Conservation (phyloP, 208 protist species). For the Crithidia bombi region DNA sequence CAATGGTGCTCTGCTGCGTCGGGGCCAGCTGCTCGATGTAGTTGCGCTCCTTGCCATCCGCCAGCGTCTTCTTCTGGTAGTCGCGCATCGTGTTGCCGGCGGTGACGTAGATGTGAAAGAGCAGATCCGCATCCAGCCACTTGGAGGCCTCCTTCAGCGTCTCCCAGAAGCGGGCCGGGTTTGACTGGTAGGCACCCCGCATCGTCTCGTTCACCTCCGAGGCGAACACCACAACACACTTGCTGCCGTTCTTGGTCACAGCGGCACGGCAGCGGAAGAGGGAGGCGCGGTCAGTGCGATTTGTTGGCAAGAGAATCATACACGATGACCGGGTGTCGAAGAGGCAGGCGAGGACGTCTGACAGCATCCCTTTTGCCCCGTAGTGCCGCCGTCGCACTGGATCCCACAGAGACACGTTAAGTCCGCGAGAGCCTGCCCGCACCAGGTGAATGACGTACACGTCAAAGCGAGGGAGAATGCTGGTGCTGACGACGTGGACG, state of each 20-base stretch:
- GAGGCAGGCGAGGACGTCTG: constrained; percentile 78
- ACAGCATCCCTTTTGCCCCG: constrained; percentile 82
- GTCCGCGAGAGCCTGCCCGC: constrained; percentile 61
- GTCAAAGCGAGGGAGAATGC: constrained; percentile 59
- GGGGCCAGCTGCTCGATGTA: constrained; percentile 10
- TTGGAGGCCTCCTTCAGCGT: constrained; percentile 50
- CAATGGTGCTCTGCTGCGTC: constrained; percentile 20
- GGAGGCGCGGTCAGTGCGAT: constrained; percentile 77
- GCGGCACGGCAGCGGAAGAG: constrained; percentile 82
- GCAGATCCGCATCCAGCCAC: constrained; percentile 62
- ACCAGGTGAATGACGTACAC: constrained; percentile 89
- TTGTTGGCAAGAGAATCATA: constrained; percentile 87
- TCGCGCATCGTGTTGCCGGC: constrained; percentile 61
- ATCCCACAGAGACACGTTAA: constrained; percentile 77
- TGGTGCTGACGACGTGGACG: constrained; percentile 44
- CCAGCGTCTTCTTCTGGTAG: constrained; percentile 44
- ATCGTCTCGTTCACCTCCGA: constrained; percentile 69
- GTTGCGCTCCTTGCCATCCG: constrained; percentile 17
- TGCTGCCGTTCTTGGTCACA: constrained; percentile 55
- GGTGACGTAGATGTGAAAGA: constrained; percentile 54
- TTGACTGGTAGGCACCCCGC: constrained; percentile 70
- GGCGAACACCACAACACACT: constrained; percentile 71
- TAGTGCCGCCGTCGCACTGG: constrained; percentile 54
- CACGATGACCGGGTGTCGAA: constrained; percentile 53
- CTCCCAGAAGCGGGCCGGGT: constrained; percentile 71